Evolutionary conservation across 2,329 filamentous ascomycete genomes (phyloP).

Genomic region (Trichoderma arundinaceum): DNA sequence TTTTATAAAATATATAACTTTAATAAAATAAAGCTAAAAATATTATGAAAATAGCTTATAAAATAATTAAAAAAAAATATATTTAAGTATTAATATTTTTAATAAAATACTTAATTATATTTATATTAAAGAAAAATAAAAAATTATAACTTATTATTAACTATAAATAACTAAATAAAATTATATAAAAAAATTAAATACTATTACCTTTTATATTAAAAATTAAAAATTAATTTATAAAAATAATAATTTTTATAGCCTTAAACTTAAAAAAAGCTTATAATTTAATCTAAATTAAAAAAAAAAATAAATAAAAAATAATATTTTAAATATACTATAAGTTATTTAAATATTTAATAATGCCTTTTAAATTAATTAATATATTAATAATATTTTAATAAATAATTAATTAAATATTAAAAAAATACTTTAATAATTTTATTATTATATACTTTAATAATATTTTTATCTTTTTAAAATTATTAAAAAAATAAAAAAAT

Average conservation of each 20-base stretch:
- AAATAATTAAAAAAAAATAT: too few species aligned
- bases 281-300: background rate
- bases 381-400: background rate
- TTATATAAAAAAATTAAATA: background rate
- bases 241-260: background rate
- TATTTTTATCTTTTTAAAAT: too few species aligned
- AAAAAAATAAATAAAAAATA: background rate
- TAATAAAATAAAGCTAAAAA: too few species aligned
- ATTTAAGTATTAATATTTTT: too few species aligned
- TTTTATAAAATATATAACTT: too few species aligned
- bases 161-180: conserved; percentile 1
- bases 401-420: background rate
- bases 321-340: background rate
- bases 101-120: too few species aligned
- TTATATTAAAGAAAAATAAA: too few species aligned
- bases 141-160: too few species aligned
- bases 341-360: background rate
- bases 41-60: too few species aligned
- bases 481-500: too few species aligned
- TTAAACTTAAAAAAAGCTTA: conserved; percentile 1
- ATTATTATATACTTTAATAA: background rate
- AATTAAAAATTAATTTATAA: background rate
- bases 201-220: background rate
- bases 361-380: background rate
- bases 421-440: background rate